phyloP scores from a whole-genome alignment of 495 filamentous ascomycete species.

The Xylaria curta region DNA sequence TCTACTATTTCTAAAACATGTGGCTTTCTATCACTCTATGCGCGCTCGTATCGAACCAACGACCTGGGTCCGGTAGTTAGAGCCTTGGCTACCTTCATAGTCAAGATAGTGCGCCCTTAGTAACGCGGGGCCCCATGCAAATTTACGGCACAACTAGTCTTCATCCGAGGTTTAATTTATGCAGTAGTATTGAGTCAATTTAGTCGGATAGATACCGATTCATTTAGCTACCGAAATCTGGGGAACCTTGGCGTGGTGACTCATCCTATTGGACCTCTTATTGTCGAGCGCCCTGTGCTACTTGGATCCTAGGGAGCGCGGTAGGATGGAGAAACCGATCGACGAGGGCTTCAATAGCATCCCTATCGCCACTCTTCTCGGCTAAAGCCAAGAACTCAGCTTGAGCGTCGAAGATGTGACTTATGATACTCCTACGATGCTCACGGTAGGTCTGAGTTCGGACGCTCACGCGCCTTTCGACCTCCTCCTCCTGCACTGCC shows the following conservation, averaged over 20 bases:
- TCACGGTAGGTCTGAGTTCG: conserved; percentile 26
- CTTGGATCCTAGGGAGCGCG: conserved; percentile 4
- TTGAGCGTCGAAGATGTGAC: conserved; percentile 18
- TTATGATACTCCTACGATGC: conserved; percentile 8
- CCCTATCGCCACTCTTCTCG: not conserved
- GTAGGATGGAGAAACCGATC: conserved; percentile 4
- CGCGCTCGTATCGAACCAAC: not conserved
- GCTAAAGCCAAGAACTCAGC: conserved; percentile 8
- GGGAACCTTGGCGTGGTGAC: conserved; percentile 2
- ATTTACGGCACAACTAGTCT: not conserved
- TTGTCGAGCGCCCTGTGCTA: not conserved
- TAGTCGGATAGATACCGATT: not conserved
- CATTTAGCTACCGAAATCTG: conserved; percentile 9
- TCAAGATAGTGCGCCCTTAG: not conserved
- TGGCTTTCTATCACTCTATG: not conserved
- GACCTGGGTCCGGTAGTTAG: conserved; percentile 19
- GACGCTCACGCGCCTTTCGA: not conserved
- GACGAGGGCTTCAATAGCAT: conserved; percentile 18
- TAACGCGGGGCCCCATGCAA: not conserved
- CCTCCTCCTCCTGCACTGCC: not conserved
- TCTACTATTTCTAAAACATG: conserved; percentile 1
- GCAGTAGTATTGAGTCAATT: not conserved
- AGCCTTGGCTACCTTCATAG: not conserved
- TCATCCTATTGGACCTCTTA: not conserved
- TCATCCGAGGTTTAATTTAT: conserved; percentile 14